Evolutionary conservation across 148 eudicot genomes (phyloP).

Genomic region (Rhododendron kiyosumense): DNA sequence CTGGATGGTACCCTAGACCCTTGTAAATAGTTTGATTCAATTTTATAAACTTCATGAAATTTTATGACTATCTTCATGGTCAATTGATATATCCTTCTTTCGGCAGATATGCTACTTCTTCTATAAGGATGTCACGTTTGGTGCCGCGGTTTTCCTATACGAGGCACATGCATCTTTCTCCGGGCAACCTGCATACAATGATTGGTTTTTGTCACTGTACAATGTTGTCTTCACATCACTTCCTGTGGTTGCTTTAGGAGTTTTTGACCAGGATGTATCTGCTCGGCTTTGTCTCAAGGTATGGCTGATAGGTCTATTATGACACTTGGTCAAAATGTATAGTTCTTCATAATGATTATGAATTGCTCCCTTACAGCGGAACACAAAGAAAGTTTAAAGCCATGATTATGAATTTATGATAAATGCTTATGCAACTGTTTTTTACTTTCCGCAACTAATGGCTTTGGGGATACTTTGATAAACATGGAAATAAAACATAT

Average conservation of each 20-base stretch:
- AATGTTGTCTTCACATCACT: constrained; percentile 89
- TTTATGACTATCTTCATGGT: neutral
- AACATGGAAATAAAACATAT: neutral
- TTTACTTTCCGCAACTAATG: neutral
- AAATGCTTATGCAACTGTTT: neutral
- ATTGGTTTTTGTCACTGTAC: constrained; percentile 84
- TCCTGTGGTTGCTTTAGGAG: constrained; percentile 85
- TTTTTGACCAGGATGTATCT: constrained; percentile 89
- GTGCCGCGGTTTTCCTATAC: constrained; percentile 66
- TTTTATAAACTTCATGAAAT: neutral
- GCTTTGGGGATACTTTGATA: neutral
- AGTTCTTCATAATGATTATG: neutral
- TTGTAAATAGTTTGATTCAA: neutral
- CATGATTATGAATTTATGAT: neutral
- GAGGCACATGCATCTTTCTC: constrained; percentile 88
- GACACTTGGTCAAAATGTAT: neutral
- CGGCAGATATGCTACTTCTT: constrained; percentile 96
- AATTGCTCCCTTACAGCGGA: neutral
- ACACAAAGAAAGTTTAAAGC: neutral
- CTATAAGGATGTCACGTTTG: constrained; percentile 79
- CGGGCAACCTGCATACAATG: constrained; percentile 79
- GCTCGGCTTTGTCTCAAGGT: constrained; percentile 90
- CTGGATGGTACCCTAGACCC: neutral
- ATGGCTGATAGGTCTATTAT: constrained; percentile 12
- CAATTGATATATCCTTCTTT: neutral